Conservation (phyloP, 306 rosid genomes). For the Trifolium fragiferum region DNA sequence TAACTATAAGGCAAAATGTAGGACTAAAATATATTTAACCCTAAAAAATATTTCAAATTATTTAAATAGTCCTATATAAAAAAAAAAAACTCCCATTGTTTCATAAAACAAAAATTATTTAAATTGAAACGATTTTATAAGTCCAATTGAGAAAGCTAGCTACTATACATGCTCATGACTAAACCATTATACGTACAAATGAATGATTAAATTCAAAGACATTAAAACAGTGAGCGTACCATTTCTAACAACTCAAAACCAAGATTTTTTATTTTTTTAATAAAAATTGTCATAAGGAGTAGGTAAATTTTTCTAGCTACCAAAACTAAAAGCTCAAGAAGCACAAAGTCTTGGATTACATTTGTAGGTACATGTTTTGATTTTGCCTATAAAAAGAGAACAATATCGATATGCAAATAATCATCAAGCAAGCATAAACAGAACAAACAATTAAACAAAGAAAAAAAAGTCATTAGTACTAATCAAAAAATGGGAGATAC, state of each 20-base stretch:
- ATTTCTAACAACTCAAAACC: not conserved
- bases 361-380: not conserved
- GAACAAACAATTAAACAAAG: not conserved
- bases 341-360: not conserved
- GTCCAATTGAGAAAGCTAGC: not conserved
- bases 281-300: not conserved
- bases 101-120: too few relatives aligned
- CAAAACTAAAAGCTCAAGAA: not conserved
- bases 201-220: not conserved
- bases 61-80: too few relatives aligned
- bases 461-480: not conserved
- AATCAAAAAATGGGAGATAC: slow-evolving; percentile 15
- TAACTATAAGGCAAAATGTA: too few relatives aligned
- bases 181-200: not conserved
- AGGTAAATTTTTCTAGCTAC: not conserved
- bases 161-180: not conserved
- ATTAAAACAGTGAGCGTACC: not conserved
- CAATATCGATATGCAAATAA: not conserved
- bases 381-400: slow-evolving; percentile 15
- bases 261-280: not conserved
- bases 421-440: not conserved
- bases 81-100: too few relatives aligned
- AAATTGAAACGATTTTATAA: too few relatives aligned
- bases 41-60: too few relatives aligned
- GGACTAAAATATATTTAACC: too few relatives aligned